A percentile compares a stretch with the other conserved stretches of the same genome.
These are phyloP conservation scores for Plenodomus lindquistii DNA, from an alignment of 2,329 filamentous ascomycete species.

Conservation along the genomic window DNA sequence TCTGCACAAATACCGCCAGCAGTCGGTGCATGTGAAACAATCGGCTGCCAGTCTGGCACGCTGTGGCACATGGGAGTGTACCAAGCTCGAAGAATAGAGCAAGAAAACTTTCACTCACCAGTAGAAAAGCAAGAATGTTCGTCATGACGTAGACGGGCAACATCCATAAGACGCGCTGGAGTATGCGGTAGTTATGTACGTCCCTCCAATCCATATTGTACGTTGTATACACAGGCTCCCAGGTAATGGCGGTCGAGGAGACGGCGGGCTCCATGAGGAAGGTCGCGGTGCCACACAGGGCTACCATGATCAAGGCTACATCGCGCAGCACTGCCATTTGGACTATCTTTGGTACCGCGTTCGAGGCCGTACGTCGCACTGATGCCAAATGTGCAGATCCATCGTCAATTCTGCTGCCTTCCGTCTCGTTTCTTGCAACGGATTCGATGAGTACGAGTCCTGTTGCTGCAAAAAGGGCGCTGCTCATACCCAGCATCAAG, in stretches of 20 bases:
- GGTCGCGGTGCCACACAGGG: constrained; percentile 33
- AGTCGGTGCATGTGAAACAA: neutral
- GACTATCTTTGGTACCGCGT: constrained; percentile 27
- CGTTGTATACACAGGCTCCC: constrained; percentile 30
- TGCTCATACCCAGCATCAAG: constrained; percentile 48
- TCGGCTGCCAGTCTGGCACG: no score
- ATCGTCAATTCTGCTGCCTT: constrained; percentile 30
- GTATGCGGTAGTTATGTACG: constrained; percentile 28
- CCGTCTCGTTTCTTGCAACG: constrained; percentile 26
- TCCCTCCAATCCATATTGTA: constrained; percentile 32
- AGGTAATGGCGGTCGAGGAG: constrained; percentile 26
- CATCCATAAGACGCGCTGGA: constrained; percentile 34
- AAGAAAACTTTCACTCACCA: constrained; percentile 28
- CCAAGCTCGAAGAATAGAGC: neutral
- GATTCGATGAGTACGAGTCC: constrained; percentile 49
- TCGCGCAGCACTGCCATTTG: constrained; percentile 36
- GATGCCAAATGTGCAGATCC: constrained; percentile 43
- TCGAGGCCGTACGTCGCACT: constrained; percentile 25
- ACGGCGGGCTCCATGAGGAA: constrained; percentile 35
- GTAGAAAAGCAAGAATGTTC: constrained; percentile 34
- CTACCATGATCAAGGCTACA: constrained; percentile 27
- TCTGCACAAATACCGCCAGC: neutral
- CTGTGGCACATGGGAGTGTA: neutral
- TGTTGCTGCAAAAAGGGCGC: constrained; percentile 45
- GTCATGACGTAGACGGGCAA: constrained; percentile 25